These are phyloP conservation scores for Brassica cretica DNA, from an alignment of 345 rosid species.

Conservation along the genomic window DNA sequence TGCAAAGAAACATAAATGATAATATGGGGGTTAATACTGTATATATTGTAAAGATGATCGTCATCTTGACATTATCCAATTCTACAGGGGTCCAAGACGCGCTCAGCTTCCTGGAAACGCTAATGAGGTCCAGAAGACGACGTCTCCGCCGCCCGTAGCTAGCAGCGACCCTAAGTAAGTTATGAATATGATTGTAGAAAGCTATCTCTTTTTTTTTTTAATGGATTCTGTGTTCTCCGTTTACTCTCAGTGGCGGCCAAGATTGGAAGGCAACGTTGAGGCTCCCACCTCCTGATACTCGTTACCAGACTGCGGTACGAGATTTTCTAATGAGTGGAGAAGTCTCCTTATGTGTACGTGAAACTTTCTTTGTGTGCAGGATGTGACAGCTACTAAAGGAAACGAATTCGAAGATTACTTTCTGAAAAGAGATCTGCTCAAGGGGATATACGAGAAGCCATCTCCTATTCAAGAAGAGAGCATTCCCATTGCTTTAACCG, in stretches of 20 bases:
- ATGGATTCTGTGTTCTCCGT: constrained; percentile 8
- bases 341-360: constrained; percentile 29
- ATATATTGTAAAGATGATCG: not conserved
- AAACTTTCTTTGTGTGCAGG: constrained; percentile 51
- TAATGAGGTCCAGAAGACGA: constrained; percentile 83
- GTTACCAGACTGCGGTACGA: constrained; percentile 86
- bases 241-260: constrained; percentile 62
- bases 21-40: not conserved
- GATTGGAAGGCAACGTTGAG: constrained; percentile 94
- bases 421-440: constrained; percentile 88
- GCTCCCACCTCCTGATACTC: constrained; percentile 81
- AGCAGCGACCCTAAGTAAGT: constrained; percentile 71
- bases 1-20: not conserved
- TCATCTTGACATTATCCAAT: not conserved
- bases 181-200: not conserved
- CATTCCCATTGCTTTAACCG: constrained; percentile 98
- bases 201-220: no score
- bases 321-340: not conserved
- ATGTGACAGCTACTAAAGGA: constrained; percentile 98
- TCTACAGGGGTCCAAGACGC: constrained; percentile 44
- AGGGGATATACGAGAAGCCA: constrained; percentile 98
- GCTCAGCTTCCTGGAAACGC: constrained; percentile 49
- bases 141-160: constrained; percentile 72
- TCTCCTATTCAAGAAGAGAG: constrained; percentile 99
- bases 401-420: constrained; percentile 99